phyloP scores from a whole-genome alignment of 495 filamentous ascomycete genomes.

The Oidiodendron maius region DNA sequence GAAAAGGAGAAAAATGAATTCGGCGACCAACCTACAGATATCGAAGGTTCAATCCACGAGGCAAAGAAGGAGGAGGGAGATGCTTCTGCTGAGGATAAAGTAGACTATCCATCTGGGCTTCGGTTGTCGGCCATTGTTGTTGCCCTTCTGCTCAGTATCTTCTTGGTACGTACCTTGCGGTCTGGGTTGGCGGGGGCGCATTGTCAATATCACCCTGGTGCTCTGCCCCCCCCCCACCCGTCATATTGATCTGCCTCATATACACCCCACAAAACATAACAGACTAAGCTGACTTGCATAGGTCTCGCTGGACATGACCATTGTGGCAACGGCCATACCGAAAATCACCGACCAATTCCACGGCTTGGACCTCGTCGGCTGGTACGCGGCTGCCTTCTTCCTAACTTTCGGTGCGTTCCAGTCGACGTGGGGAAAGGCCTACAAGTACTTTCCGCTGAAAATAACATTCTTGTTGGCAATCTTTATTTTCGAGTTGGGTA shows the following conservation, averaged over 20 bases:
- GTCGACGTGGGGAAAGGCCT: slow-evolving; percentile 37
- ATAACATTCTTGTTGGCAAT: slow-evolving; percentile 65
- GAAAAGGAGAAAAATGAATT: slow-evolving; percentile 8
- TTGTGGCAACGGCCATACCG: slow-evolving; percentile 54
- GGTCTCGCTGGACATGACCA: slow-evolving; percentile 41
- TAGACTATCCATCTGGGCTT: slow-evolving; percentile 15
- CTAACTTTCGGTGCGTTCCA: slow-evolving; percentile 41
- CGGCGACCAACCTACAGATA: slow-evolving; percentile 12
- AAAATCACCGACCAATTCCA: slow-evolving; percentile 43
- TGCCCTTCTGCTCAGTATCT: slow-evolving; percentile 9
- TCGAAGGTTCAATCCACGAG: slow-evolving; percentile 11
- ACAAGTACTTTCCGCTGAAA: slow-evolving; percentile 39
- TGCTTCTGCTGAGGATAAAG: slow-evolving; percentile 4
- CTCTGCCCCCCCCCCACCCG: too few relatives aligned
- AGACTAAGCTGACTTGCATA: background rate
- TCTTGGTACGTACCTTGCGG: slow-evolving; percentile 2
- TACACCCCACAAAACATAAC: background rate
- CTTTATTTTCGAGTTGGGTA: slow-evolving; percentile 76
- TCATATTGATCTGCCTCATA: too few relatives aligned
- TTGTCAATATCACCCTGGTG: too few relatives aligned
- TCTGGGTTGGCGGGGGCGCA: too few relatives aligned
- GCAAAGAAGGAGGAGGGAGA: background rate
- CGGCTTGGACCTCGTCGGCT: slow-evolving; percentile 42
- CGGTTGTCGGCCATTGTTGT: slow-evolving; percentile 14
- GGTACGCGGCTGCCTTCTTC: slow-evolving; percentile 52